phyloP scores from a whole-genome alignment of 441 rosid species.

The Populus hybrid region DNA sequence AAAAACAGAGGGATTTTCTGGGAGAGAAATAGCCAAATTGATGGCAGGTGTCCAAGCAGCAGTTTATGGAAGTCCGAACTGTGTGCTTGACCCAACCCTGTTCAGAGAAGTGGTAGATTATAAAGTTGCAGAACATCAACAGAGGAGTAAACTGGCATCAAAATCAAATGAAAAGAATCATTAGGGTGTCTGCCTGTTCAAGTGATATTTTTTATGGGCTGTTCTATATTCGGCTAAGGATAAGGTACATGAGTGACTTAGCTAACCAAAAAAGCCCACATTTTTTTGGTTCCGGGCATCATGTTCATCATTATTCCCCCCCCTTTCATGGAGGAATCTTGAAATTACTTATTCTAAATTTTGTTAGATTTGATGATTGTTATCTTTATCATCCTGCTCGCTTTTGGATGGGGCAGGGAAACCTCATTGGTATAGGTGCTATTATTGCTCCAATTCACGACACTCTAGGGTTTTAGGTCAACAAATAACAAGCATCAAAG shows the following conservation, averaged over 20 bases:
- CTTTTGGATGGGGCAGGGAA: neutral
- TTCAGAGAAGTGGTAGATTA: conserved; percentile 86
- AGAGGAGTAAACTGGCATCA: conserved; percentile 57
- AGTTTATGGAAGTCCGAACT: conserved; percentile 77
- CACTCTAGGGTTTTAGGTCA: neutral
- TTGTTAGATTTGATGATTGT: conserved; percentile 1
- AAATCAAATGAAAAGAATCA: conserved; percentile 17
- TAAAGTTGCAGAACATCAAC: conserved; percentile 81
- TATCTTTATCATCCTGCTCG: neutral
- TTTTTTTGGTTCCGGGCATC: neutral
- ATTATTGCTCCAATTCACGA: neutral
- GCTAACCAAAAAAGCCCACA: conserved; percentile 4
- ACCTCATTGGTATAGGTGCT: neutral
- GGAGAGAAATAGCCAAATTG: conserved; percentile 75
- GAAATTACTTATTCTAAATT: conserved; percentile 1
- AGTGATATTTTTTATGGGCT: neutral
- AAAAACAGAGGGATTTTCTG: conserved; percentile 24
- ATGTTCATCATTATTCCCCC: conserved; percentile 11
- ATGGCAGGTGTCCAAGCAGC: conserved; percentile 90
- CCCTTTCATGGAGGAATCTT: conserved; percentile 4
- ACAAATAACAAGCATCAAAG: neutral
- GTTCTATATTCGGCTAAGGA: neutral
- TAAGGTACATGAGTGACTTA: conserved; percentile 5
- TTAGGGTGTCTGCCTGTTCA: neutral
- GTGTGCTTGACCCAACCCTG: conserved; percentile 60